Percentiles rank a stretch among this genome's conserved stretches.
phyloP scores from a whole-genome alignment of 1,139 yeast genomes.

The Candida tetrigidarum region DNA sequence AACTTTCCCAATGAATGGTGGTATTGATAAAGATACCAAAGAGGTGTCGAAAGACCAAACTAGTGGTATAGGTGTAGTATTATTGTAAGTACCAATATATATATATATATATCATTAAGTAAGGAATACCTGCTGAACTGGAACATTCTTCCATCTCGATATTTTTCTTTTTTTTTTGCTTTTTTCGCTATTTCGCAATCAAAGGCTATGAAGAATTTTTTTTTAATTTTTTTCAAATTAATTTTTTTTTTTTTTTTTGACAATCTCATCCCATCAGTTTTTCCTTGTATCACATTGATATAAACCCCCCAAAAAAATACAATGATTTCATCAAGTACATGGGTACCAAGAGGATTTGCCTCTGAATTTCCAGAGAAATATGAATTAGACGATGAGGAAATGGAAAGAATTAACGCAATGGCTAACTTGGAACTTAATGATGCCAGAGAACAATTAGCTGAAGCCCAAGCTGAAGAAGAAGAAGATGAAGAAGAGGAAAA shows the following conservation, averaged over 20 bases:
- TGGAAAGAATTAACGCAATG: constrained; percentile 86
- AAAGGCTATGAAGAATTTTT: neutral
- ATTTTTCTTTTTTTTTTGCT: neutral
- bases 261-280: constrained; percentile 11
- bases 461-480: constrained; percentile 27
- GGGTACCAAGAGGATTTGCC: constrained; percentile 98
- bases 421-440: constrained; percentile 83
- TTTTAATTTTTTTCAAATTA: constrained; percentile 7
- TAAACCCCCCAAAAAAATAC: neutral
- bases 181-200: neutral
- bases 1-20: constrained; percentile 82
- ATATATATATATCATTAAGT: too few relatives aligned
- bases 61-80: constrained; percentile 89
- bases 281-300: neutral
- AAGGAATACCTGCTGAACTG: too few relatives aligned
- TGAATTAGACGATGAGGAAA: constrained; percentile 88
- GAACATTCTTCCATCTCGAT: neutral
- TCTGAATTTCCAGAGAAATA: constrained; percentile 91
- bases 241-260: constrained; percentile 11
- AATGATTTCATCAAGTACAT: constrained; percentile 90
- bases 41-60: constrained; percentile 54
- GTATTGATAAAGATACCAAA: constrained; percentile 59
- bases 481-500: constrained; percentile 25
- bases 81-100: constrained; percentile 65
- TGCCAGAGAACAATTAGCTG: constrained; percentile 64